Evolutionary conservation across 1,139 yeast genomes (phyloP).

Genomic region (Debaryomyces sp.): DNA sequence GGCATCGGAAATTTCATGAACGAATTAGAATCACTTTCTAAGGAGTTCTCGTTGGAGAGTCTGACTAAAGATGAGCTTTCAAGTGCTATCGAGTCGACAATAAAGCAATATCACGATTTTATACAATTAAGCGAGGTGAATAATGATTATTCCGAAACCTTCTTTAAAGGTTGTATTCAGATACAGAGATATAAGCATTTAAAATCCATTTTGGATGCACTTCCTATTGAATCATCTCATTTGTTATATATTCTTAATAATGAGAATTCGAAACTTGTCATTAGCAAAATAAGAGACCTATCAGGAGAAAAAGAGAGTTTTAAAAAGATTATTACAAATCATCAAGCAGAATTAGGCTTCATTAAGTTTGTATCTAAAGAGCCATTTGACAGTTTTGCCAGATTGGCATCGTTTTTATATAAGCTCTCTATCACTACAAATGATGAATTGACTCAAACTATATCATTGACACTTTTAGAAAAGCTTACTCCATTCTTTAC

Average conservation of each 20-base stretch:
- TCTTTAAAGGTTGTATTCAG: constrained; percentile 27
- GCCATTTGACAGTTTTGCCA: constrained; percentile 2
- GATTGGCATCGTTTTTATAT: constrained; percentile 2
- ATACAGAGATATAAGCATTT: constrained; percentile 29
- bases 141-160: constrained; percentile 16
- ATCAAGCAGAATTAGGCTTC: constrained; percentile 9
- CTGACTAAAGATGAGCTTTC: constrained; percentile 18
- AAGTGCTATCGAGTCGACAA: constrained; percentile 21
- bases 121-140: constrained; percentile 15
- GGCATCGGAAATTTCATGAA: constrained; percentile 28
- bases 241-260: constrained; percentile 11
- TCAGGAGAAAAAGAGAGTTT: constrained; percentile 12
- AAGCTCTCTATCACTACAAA: neutral
- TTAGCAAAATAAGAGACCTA: constrained; percentile 11
- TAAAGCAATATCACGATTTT: constrained; percentile 23
- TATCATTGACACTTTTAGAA: constrained; percentile 1
- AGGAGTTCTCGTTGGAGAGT: constrained; percentile 24
- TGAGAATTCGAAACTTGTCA: constrained; percentile 8
- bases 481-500: constrained; percentile 7
- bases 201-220: constrained; percentile 21
- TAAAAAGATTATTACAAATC: neutral
- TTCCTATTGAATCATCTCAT: constrained; percentile 14
- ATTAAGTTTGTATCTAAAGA: constrained; percentile 4
- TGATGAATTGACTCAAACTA: neutral
- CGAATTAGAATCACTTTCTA: constrained; percentile 28